phyloP scores from a whole-genome alignment of 495 filamentous ascomycete species.

The Thermothielavioides terrestris region DNA sequence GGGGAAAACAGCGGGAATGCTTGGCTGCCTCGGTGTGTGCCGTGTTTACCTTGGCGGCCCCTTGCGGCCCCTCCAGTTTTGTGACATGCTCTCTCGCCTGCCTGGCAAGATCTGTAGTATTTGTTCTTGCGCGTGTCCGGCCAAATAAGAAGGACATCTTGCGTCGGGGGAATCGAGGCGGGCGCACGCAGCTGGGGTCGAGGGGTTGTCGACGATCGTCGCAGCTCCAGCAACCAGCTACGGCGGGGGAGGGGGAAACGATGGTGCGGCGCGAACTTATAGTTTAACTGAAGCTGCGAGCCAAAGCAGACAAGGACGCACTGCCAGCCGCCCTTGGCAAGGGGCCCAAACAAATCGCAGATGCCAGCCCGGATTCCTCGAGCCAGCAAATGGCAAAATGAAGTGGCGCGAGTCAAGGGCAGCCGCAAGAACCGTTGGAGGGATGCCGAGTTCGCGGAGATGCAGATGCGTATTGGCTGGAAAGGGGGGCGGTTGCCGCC shows the following conservation, averaged over 20 bases:
- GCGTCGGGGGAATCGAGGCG: conserved; percentile 4
- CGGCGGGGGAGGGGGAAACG: too few species aligned
- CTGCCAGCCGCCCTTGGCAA: conserved; percentile 6
- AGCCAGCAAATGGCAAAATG: neutral
- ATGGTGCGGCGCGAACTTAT: conserved; percentile 1
- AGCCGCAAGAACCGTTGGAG: neutral
- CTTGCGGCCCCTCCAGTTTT: conserved; percentile 45
- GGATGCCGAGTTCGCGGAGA: neutral
- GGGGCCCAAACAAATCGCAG: conserved; percentile 2
- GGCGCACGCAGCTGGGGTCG: neutral
- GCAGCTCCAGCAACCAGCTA: neutral
- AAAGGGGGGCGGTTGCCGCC: neutral
- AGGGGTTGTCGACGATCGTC: neutral
- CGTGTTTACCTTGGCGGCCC: conserved; percentile 39
- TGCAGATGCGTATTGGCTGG: neutral
- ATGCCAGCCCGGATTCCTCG: conserved; percentile 3
- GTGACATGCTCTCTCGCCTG: conserved; percentile 47
- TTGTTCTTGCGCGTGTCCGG: conserved; percentile 54
- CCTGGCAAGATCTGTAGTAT: conserved; percentile 41
- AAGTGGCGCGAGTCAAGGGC: neutral
- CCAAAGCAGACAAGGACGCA: neutral
- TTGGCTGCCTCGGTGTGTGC: conserved; percentile 4
- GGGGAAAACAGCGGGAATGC: neutral
- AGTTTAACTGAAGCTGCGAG: neutral
- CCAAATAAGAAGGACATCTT: conserved; percentile 90